phyloP scores from a whole-genome alignment of 305 asterid genomes.

The Fraxinus xanthoxyloides region DNA sequence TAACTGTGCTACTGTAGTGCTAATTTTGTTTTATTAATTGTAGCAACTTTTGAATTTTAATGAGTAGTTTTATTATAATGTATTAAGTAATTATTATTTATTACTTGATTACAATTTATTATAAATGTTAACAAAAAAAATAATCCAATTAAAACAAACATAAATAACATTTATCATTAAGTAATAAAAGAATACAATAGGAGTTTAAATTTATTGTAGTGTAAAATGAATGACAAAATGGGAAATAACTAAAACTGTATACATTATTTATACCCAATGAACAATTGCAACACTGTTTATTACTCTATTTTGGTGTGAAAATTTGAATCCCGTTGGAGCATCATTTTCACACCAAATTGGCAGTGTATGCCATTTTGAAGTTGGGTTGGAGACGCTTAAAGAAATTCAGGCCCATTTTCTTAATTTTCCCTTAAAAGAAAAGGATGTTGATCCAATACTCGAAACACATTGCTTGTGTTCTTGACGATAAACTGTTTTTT shows the following conservation, averaged over 20 bases:
- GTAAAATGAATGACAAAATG: background rate
- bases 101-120: background rate
- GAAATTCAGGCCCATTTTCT: background rate
- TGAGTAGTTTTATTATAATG: background rate
- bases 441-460: background rate
- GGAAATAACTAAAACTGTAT: background rate
- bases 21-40: background rate
- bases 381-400: background rate
- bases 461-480: background rate
- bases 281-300: background rate
- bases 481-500: background rate
- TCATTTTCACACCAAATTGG: background rate
- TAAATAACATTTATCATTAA: background rate
- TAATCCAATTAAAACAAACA: background rate
- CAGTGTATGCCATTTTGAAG: background rate
- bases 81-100: background rate
- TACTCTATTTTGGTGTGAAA: background rate
- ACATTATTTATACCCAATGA: background rate
- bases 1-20: background rate
- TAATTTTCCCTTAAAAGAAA: background rate
- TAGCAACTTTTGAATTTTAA: background rate
- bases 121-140: background rate
- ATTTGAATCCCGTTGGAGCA: background rate
- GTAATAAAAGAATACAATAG: background rate
- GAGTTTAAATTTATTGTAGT: background rate